Evolutionary conservation across 495 filamentous ascomycete genomes (phyloP).

Genomic region (Penicillium canescens): DNA sequence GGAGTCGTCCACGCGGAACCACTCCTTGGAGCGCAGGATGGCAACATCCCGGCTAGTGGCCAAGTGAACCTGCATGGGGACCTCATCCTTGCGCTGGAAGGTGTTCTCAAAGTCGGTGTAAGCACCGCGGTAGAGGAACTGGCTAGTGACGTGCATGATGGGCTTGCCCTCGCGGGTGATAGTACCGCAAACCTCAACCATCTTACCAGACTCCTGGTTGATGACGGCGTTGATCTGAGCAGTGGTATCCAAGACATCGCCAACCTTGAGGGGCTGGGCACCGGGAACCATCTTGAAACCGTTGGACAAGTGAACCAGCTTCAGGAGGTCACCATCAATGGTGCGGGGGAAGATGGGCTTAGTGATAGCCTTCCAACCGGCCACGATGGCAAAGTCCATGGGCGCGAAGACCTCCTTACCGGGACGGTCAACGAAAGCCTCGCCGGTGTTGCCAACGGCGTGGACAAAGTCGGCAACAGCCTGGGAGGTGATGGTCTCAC

Average conservation of each 20-base stretch:
- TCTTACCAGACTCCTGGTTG: conserved; percentile 97
- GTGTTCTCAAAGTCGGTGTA: conserved; percentile 97
- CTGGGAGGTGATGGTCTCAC: conserved; percentile 79
- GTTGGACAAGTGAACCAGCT: conserved; percentile 94
- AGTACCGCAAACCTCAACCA: conserved; percentile 98
- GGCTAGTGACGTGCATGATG: conserved; percentile 98
- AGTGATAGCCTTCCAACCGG: conserved; percentile 98
- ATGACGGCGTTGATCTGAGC: conserved; percentile 97
- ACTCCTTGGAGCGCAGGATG: conserved; percentile 92
- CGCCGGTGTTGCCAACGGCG: conserved; percentile 95
- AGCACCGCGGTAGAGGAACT: conserved; percentile 92
- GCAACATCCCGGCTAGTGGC: conserved; percentile 85
- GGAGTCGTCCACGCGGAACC: conserved; percentile 82
- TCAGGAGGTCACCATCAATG: conserved; percentile 93
- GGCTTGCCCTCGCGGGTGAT: conserved; percentile 81
- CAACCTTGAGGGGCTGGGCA: conserved; percentile 90
- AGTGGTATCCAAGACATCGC: conserved; percentile 87
- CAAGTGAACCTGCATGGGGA: conserved; percentile 90
- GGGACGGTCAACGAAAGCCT: conserved; percentile 96
- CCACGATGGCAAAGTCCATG: conserved; percentile 99
- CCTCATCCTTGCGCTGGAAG: conserved; percentile 96
- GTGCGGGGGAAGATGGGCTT: conserved; percentile 96
- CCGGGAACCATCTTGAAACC: conserved; percentile 98
- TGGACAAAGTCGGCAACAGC: conserved; percentile 98
- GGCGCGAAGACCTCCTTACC: conserved; percentile 94